Percentiles rank a stretch among this genome's conserved stretches.
phyloP scores from a whole-genome alignment of 177 flowering plant genomes.

The Vitis hybrid region DNA sequence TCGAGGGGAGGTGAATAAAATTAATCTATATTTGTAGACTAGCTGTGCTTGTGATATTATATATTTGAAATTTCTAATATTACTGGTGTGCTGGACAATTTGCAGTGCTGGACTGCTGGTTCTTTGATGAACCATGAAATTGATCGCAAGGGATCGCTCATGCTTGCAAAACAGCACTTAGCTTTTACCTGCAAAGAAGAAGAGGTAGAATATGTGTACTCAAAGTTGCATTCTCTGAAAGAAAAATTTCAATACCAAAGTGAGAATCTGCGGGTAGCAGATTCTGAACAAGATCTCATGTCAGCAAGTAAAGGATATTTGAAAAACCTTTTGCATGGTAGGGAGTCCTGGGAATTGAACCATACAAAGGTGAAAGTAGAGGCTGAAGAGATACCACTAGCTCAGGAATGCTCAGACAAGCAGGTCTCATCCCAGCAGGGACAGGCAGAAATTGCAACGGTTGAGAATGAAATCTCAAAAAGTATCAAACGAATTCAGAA shows the following conservation, averaged over 20 bases:
- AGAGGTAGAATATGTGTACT: conserved; percentile 50
- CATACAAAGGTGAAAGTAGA: conserved; percentile 28
- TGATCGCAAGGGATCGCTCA: conserved; percentile 51
- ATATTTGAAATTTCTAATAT: background rate
- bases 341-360: conserved; percentile 10
- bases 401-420: conserved; percentile 9
- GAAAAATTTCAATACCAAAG: conserved; percentile 30
- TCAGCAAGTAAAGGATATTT: conserved; percentile 14
- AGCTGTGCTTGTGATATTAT: background rate
- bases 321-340: conserved; percentile 9
- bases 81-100: conserved; percentile 11
- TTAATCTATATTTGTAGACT: background rate
- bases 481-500: conserved; percentile 25
- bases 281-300: conserved; percentile 11
- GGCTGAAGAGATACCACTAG: conserved; percentile 19
- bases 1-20: too few species aligned
- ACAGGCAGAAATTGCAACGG: conserved; percentile 17
- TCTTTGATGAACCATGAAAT: conserved; percentile 50
- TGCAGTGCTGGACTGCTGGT: conserved; percentile 85
- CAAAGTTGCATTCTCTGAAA: conserved; percentile 44
- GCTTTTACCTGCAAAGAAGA: conserved; percentile 63
- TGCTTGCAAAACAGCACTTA: conserved; percentile 53
- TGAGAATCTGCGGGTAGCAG: conserved; percentile 7
- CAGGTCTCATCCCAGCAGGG: conserved; percentile 11
- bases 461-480: conserved; percentile 17